phyloP scores from a whole-genome alignment of 306 rosid genomes.

The Leucaena leucocephala region DNA sequence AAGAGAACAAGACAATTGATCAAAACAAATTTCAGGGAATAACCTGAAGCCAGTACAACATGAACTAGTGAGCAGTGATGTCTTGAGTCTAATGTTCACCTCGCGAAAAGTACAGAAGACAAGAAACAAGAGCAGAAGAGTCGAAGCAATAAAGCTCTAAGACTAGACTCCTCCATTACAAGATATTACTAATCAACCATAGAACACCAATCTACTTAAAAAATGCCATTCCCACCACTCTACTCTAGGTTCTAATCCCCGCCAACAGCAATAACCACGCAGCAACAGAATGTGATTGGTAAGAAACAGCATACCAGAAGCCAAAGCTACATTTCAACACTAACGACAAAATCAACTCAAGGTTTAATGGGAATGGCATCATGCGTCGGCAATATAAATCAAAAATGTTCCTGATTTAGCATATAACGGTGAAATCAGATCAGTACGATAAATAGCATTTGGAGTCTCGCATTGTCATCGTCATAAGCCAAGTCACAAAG shows the following conservation, averaged over 20 bases:
- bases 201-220: background rate
- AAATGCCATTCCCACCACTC: background rate
- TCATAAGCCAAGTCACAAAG: background rate
- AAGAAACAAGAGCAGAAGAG: background rate
- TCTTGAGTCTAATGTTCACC: background rate
- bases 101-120: background rate
- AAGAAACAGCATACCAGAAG: background rate
- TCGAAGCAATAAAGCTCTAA: background rate
- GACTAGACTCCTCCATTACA: background rate
- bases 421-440: background rate
- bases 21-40: background rate
- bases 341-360: background rate
- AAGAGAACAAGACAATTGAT: background rate
- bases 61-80: background rate
- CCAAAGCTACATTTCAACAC: conserved; percentile 15
- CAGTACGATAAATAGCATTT: background rate
- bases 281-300: background rate
- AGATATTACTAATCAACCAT: background rate
- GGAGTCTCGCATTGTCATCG: background rate
- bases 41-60: background rate
- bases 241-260: conserved; percentile 1
- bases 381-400: background rate
- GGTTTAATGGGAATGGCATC: background rate
- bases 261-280: background rate
- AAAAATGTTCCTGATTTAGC: background rate